Conservation (phyloP, 2,329 filamentous ascomycete species). For the Penicillium sp. region DNA sequence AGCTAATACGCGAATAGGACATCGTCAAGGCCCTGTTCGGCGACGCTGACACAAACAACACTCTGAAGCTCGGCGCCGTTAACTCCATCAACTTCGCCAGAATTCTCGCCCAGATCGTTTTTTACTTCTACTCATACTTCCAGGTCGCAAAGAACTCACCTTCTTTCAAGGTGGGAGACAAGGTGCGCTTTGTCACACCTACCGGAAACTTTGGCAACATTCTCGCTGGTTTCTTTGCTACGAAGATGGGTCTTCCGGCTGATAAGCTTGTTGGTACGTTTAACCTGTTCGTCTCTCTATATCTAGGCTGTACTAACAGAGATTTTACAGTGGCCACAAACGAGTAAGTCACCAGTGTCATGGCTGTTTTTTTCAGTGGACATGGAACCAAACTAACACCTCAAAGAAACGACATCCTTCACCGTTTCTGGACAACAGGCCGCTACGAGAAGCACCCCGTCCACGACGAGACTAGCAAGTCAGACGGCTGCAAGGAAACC, state of each 20-base stretch:
- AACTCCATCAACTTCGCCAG: constrained; percentile 97
- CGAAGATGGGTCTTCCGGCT: constrained; percentile 83
- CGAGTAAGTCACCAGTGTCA: neutral
- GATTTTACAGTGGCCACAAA: constrained; percentile 18
- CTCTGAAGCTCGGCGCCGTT: constrained; percentile 84
- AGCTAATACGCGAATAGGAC: constrained; percentile 53
- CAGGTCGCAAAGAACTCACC: constrained; percentile 66
- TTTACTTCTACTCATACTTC: constrained; percentile 97
- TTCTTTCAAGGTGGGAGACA: constrained; percentile 60
- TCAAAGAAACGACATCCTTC: constrained; percentile 80
- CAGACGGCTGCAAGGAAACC: constrained; percentile 82
- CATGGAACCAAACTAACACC: neutral
- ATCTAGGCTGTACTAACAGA: constrained; percentile 6
- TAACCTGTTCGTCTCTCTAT: neutral
- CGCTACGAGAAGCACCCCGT: neutral
- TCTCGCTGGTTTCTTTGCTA: constrained; percentile 84
- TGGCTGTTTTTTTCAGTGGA: no score
- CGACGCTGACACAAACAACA: constrained; percentile 80
- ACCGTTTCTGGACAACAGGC: constrained; percentile 71
- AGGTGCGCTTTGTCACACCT: constrained; percentile 83
- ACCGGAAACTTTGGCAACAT: constrained; percentile 98
- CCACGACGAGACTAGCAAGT: constrained; percentile 49
- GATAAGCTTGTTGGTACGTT: constrained; percentile 72
- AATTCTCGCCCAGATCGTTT: constrained; percentile 94
- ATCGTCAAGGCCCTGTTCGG: constrained; percentile 93